A percentile compares a stretch with the other conserved stretches of the same genome.
These are phyloP conservation scores for Crithidia sp. DNA, from an alignment of 208 protist species.

Conservation along the genomic window DNA sequence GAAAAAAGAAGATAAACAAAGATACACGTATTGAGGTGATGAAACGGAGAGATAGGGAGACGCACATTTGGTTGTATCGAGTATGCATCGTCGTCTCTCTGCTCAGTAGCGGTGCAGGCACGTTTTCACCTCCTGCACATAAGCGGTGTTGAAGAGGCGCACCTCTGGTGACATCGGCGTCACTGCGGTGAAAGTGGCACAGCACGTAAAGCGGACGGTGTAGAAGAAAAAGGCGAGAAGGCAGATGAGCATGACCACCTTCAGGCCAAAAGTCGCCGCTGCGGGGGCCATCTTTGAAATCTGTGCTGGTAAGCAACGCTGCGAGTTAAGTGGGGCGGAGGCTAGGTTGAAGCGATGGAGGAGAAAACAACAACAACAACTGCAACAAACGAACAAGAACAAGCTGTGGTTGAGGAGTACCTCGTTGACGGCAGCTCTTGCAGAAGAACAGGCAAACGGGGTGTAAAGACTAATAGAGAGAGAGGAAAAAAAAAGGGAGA, in stretches of 20 bases:
- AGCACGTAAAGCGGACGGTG: conserved; percentile 74
- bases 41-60: not conserved
- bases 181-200: conserved; percentile 66
- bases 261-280: conserved; percentile 14
- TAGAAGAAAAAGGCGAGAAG: conserved; percentile 58
- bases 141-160: conserved; percentile 47
- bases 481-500: conserved; percentile 2
- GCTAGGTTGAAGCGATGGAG: not conserved
- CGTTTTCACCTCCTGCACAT: conserved; percentile 47
- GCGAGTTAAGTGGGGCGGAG: not conserved
- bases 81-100: not conserved
- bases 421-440: not conserved
- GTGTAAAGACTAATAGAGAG: not conserved
- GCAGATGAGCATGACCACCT: conserved; percentile 47
- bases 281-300: conserved; percentile 13
- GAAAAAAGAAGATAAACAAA: not conserved
- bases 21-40: not conserved
- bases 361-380: conserved; percentile 9
- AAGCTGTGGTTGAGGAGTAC: not conserved
- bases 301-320: not conserved
- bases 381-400: not conserved
- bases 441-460: not conserved
- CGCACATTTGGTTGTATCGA: too few relatives aligned
- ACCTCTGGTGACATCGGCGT: conserved; percentile 47
- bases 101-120: conserved; percentile 66